Evolutionary conservation across 164 flowering plant species (phyloP), one percentile per base, ranked within the genome.

Genomic region (Santalum album): DNA sequence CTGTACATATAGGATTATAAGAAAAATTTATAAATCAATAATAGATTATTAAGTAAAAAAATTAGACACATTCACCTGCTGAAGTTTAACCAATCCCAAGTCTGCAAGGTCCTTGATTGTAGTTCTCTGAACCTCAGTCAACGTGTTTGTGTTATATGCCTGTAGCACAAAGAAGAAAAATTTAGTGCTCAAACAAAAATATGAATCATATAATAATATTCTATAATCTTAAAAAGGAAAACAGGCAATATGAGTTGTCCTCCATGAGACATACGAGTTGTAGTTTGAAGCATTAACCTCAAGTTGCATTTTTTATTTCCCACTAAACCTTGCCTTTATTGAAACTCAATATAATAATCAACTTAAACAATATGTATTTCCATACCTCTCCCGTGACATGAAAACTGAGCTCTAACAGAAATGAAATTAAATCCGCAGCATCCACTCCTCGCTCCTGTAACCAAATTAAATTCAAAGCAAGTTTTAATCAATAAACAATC

Each of bases 341-440:
- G 9, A 29, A 29, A 29, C 34, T 29, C 4, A 29, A 29, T 29
- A 29, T n/a, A n/a, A n/a, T n/a, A n/a, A n/a, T n/a, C 34, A 9
- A 9, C 9, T 29, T 29, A 29, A 29, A n/a, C n/a, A n/a, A 29
- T 29, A 29, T 29, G 34, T n/a, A n/a, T n/a, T n/a, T n/a, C n/a
- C n/a, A 18, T 75, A 91, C 98, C 96, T 91, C 77, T 24, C 98
- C 98, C 19, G 84, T 74, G 46, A 66, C 82, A 70, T 91, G 98
- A 69, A 88, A 92, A 63, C 98, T 92, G 55, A 92, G 86, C 73
- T 92, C 98, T 22, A 92, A 73, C 23, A 92, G 68, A 73, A 92
- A 92, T 11, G 95, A 78, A 62, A 92, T 92, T 63, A 92, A 61
- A 65, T 92, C 96, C 24, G 90, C 76, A 15, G 90, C 69, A 70